phyloP scores from a whole-genome alignment of 2,329 filamentous ascomycete species.

The Boeremia exigua region DNA sequence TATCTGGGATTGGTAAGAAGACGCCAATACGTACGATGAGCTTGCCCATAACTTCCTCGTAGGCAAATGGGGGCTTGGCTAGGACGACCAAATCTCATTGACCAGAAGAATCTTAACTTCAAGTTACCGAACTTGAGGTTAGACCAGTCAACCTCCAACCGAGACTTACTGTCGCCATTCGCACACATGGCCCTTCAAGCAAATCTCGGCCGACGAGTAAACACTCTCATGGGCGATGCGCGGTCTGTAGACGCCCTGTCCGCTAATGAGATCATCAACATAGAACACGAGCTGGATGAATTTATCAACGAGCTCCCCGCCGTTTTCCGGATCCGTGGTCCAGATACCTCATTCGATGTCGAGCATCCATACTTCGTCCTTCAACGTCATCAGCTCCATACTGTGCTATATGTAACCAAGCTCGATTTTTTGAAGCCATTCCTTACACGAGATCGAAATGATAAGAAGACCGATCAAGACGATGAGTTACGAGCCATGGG shows the following conservation, averaged over 20 bases:
- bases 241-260: slow-evolving; percentile 24
- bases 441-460: slow-evolving; percentile 48
- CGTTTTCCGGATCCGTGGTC: slow-evolving; percentile 48
- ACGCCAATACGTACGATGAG: too few relatives aligned
- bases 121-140: slow-evolving; percentile 51
- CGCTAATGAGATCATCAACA: slow-evolving; percentile 27
- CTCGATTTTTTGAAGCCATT: slow-evolving; percentile 56
- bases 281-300: slow-evolving; percentile 48
- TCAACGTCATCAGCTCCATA: slow-evolving; percentile 56
- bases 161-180: slow-evolving; percentile 52
- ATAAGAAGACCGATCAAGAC: slow-evolving; percentile 40
- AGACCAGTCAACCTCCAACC: slow-evolving; percentile 40
- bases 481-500: slow-evolving; percentile 51
- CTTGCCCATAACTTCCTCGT: not conserved
- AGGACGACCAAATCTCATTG: slow-evolving; percentile 54
- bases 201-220: slow-evolving; percentile 44
- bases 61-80: slow-evolving; percentile 54
- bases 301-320: slow-evolving; percentile 55
- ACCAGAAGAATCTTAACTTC: slow-evolving; percentile 49
- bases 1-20: slow-evolving; percentile 56
- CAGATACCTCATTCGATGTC: slow-evolving; percentile 53
- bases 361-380: slow-evolving; percentile 53
- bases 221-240: slow-evolving; percentile 28
- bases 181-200: slow-evolving; percentile 53
- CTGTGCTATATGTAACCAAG: slow-evolving; percentile 54